Conservation (phyloP, 805 yeast genomes). For the Blastobotrys attinorum region DNA sequence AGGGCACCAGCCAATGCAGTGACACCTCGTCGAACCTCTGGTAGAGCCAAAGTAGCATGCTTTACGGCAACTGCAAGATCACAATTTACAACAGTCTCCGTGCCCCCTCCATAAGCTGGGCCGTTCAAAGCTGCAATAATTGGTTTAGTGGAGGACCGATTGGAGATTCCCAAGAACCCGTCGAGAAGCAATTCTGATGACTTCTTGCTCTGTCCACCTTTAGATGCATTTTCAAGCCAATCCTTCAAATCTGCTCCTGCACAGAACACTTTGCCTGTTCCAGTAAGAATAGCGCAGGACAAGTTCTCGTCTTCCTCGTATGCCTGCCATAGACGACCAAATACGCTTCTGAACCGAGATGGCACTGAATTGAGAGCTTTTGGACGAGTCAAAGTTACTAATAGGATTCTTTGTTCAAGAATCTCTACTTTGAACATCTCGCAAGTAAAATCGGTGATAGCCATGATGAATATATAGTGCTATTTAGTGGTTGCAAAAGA, state of each 20-base stretch:
- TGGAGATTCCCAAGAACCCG: constrained; percentile 21
- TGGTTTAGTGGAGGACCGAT: constrained; percentile 19
- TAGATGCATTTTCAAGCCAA: constrained; percentile 10
- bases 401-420: constrained; percentile 9
- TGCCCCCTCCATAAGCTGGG: constrained; percentile 23
- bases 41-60: constrained; percentile 19
- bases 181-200: background rate
- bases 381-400: constrained; percentile 17
- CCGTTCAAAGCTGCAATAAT: constrained; percentile 25
- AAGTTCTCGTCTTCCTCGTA: constrained; percentile 17
- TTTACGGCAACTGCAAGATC: constrained; percentile 21
- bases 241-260: constrained; percentile 26
- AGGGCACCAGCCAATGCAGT: constrained; percentile 23
- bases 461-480: background rate
- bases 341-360: constrained; percentile 10
- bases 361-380: constrained; percentile 16
- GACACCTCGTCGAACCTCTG: constrained; percentile 23
- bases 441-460: constrained; percentile 2
- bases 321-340: constrained; percentile 15
- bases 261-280: constrained; percentile 21
- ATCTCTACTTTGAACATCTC: constrained; percentile 15
- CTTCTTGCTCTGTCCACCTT: background rate
- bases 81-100: constrained; percentile 22
- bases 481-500: too few relatives aligned
- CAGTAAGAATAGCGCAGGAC: constrained; percentile 22